Percentiles rank a stretch among this genome's conserved stretches.
These are phyloP conservation scores for Coemansia sp. DNA, from an alignment of 192 early-diverging fungal species.

Conservation along the genomic window DNA sequence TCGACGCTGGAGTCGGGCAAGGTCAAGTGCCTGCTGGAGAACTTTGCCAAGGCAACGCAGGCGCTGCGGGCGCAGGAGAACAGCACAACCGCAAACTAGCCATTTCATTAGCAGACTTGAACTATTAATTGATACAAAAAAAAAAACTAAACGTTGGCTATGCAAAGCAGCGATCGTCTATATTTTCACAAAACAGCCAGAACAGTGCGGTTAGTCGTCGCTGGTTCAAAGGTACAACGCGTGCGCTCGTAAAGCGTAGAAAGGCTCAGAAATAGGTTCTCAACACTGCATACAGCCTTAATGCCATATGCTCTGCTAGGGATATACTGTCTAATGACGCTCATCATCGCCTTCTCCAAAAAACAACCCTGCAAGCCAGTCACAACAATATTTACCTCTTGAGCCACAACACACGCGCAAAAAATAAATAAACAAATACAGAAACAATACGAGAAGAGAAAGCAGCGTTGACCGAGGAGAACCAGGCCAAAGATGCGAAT, in stretches of 20 bases:
- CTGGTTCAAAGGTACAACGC: too few relatives aligned
- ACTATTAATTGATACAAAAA: conserved; percentile 2
- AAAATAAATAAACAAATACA: neutral
- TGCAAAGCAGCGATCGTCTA: too few relatives aligned
- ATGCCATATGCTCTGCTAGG: conserved; percentile 24
- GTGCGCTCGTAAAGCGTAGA: too few relatives aligned
- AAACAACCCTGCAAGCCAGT: neutral
- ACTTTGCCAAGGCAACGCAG: conserved; percentile 52
- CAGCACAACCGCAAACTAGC: neutral
- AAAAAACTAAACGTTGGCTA: too few relatives aligned
- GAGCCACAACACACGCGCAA: too few relatives aligned
- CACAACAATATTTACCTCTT: neutral
- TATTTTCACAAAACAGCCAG: neutral
- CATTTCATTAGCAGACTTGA: neutral
- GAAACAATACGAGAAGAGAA: neutral
- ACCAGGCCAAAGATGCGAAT: neutral
- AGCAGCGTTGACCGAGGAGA: too few relatives aligned
- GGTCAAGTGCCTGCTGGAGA: conserved; percentile 61
- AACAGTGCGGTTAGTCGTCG: too few relatives aligned
- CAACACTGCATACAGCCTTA: conserved; percentile 7
- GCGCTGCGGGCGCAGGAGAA: conserved; percentile 12
- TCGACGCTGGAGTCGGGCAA: conserved; percentile 68
- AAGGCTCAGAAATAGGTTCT: conserved; percentile 32
- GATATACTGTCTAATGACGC: conserved; percentile 17
- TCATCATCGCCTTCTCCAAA: conserved; percentile 19